These are phyloP conservation scores for Epichloe uncinata DNA, from an alignment of 2,329 filamentous ascomycete genomes.

Conservation along the genomic window DNA sequence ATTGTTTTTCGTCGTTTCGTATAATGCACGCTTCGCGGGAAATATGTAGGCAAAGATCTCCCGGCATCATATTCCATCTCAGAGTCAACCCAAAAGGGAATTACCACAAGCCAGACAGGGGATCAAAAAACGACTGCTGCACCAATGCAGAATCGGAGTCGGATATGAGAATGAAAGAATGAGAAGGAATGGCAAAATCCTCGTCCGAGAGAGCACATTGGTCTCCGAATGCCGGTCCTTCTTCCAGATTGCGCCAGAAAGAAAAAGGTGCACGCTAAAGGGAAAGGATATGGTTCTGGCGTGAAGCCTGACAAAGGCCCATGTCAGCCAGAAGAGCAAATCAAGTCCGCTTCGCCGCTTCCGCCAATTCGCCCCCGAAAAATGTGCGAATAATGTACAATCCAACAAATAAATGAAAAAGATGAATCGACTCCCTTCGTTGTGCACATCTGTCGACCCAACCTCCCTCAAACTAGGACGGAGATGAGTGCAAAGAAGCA, in stretches of 20 bases:
- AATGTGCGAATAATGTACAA: conserved; percentile 29
- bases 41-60: not conserved
- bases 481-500: conserved; percentile 5
- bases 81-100: conserved; percentile 13
- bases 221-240: not conserved
- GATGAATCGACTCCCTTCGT: conserved; percentile 10
- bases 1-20: conserved; percentile 3
- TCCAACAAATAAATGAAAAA: conserved; percentile 21
- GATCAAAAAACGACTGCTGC: conserved; percentile 10
- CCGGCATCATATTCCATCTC: conserved; percentile 9
- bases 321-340: conserved; percentile 11
- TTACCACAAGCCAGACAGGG: conserved; percentile 13
- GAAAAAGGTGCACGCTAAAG: not conserved
- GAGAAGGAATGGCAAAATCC: conserved; percentile 1
- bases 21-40: not conserved
- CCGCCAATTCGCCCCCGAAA: conserved; percentile 22
- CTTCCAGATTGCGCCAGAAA: not conserved
- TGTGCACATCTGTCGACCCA: not conserved
- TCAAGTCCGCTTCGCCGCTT: conserved; percentile 20
- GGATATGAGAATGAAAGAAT: not conserved
- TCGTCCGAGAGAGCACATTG: not conserved
- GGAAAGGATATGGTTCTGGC: not conserved
- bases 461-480: conserved; percentile 8
- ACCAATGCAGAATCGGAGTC: conserved; percentile 8
- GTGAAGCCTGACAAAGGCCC: not conserved